A percentile compares a stretch with the other conserved stretches of the same genome.
Conservation (phyloP, 192 early-diverging fungal genomes). For the Mortierella hygrophila region DNA sequence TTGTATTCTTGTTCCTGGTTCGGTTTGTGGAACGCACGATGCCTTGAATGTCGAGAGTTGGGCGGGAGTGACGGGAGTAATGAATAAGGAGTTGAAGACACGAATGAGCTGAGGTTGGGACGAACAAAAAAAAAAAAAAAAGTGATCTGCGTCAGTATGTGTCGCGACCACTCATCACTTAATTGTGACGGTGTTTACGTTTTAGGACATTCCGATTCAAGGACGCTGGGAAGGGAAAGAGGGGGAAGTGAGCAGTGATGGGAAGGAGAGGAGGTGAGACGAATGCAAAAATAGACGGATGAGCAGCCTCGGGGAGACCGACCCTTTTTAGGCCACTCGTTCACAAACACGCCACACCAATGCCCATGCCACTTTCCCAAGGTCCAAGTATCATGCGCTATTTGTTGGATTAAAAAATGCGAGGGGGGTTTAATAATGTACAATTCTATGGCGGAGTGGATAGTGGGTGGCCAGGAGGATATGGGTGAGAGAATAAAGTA, state of each 20-base stretch:
- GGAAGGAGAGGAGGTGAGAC: neutral
- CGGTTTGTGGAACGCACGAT: neutral
- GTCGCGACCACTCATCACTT: neutral
- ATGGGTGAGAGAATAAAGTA: neutral
- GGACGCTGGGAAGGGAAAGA: neutral
- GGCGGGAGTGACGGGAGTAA: too few relatives aligned
- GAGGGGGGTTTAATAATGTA: neutral
- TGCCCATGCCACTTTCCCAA: neutral
- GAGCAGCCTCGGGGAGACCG: neutral
- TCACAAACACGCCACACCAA: neutral
- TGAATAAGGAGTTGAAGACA: too few relatives aligned
- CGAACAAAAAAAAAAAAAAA: too few relatives aligned
- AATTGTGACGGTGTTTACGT: constrained; percentile 5
- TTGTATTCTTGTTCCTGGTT: too few relatives aligned
- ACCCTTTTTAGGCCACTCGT: neutral
- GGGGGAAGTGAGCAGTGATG: neutral
- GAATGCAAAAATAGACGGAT: too few relatives aligned
- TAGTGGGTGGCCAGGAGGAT: neutral
- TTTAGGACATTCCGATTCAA: neutral
- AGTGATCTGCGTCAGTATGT: too few relatives aligned
- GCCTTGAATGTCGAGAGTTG: too few relatives aligned
- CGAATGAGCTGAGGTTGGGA: too few relatives aligned
- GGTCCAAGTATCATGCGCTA: neutral
- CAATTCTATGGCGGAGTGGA: neutral
- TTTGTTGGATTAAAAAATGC: neutral